A percentile compares a stretch with the other conserved stretches of the same genome.
phyloP scores from a whole-genome alignment of 2,329 filamentous ascomycete species.

The Lasiodiplodia citricola region DNA sequence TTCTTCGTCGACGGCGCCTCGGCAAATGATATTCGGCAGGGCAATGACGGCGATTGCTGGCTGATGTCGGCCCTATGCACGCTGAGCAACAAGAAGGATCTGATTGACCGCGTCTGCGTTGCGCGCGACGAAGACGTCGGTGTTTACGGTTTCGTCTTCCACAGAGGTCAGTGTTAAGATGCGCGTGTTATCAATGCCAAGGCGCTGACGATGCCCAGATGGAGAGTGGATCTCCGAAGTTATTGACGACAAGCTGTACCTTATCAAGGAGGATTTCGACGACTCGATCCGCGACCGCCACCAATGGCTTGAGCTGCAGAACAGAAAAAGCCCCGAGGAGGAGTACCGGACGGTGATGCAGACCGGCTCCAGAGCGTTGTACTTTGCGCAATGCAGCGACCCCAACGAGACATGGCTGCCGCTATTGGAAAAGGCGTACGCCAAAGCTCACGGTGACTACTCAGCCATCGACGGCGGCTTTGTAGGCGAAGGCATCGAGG shows the following conservation, averaged over 20 bases:
- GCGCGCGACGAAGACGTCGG: slow-evolving; percentile 73
- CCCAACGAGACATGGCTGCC: slow-evolving; percentile 84
- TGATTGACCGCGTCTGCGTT: slow-evolving; percentile 77
- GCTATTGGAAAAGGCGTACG: slow-evolving; percentile 80
- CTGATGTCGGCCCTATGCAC: slow-evolving; percentile 80
- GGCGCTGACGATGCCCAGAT: slow-evolving; percentile 31
- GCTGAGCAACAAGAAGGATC: slow-evolving; percentile 70
- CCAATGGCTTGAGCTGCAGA: slow-evolving; percentile 70
- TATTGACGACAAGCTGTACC: slow-evolving; percentile 86
- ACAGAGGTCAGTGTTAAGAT: slow-evolving; percentile 55
- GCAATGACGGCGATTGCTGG: slow-evolving; percentile 82
- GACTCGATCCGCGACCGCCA: slow-evolving; percentile 74
- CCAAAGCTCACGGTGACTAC: slow-evolving; percentile 83
- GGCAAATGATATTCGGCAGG: slow-evolving; percentile 79
- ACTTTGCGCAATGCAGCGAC: slow-evolving; percentile 76
- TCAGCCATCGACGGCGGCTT: slow-evolving; percentile 74
- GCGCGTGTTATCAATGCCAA: not conserved
- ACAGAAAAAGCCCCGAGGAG: slow-evolving; percentile 65
- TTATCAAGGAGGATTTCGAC: slow-evolving; percentile 79
- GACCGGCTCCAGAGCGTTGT: slow-evolving; percentile 75
- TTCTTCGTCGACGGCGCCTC: slow-evolving; percentile 80
- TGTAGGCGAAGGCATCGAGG: slow-evolving; percentile 64
- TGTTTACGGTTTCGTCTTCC: slow-evolving; percentile 86
- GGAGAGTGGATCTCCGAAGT: slow-evolving; percentile 82
- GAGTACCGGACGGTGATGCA: slow-evolving; percentile 73